Conservation (phyloP, 768 basidiomycete species). For the Boletus rubescentipes region DNA sequence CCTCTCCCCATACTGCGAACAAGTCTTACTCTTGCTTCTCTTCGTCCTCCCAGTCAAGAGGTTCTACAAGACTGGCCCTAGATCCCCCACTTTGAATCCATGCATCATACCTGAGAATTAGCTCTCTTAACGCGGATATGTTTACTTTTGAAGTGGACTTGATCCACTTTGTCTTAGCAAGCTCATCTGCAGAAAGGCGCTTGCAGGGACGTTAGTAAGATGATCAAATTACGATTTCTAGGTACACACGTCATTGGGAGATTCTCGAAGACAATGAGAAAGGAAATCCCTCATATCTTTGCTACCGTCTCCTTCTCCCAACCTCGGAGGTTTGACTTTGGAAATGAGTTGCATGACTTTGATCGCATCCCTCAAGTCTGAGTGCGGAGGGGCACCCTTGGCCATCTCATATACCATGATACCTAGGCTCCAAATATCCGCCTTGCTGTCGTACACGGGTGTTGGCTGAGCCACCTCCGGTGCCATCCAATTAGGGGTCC, state of each 20-base stretch:
- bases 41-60: slow-evolving; percentile 70
- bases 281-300: slow-evolving; percentile 91
- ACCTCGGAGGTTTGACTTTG: slow-evolving; percentile 74
- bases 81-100: slow-evolving; percentile 68
- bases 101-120: slow-evolving; percentile 74
- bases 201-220: slow-evolving; percentile 32
- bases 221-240: background rate
- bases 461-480: slow-evolving; percentile 92
- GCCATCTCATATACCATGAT: slow-evolving; percentile 97
- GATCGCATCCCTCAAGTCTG: slow-evolving; percentile 77
- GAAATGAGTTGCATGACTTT: slow-evolving; percentile 90
- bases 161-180: slow-evolving; percentile 88
- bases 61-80: slow-evolving; percentile 73
- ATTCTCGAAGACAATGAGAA: slow-evolving; percentile 75
- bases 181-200: slow-evolving; percentile 88
- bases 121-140: slow-evolving; percentile 71
- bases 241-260: slow-evolving; percentile 66
- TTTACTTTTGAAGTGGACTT: slow-evolving; percentile 67
- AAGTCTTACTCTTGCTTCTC: slow-evolving; percentile 52
- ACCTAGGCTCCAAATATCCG: slow-evolving; percentile 97
- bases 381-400: slow-evolving; percentile 93
- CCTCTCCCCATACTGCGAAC: background rate
- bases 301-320: slow-evolving; percentile 75
- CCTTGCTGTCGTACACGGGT: slow-evolving; percentile 94
- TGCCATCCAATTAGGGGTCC: slow-evolving; percentile 99